A percentile compares a stretch with the other conserved stretches of the same genome.
Evolutionary conservation across 1,284 basidiomycete species (phyloP).

Genomic region (Polyporus tsugae): DNA sequence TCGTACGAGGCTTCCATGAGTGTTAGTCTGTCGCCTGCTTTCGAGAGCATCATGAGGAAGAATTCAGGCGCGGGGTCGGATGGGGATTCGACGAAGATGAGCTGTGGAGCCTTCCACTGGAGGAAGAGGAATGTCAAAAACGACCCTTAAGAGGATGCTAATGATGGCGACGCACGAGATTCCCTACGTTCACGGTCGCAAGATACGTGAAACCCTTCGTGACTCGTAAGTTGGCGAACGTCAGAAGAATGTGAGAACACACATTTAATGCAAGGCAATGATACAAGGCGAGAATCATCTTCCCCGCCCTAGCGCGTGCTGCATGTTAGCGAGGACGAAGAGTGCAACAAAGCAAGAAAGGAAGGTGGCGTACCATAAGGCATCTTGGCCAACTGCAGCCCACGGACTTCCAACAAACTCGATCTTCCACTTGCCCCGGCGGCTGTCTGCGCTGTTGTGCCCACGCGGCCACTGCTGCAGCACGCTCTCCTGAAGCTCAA

Average conservation of each 20-base stretch:
- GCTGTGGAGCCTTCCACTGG: slow-evolving; percentile 58
- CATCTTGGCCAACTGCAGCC: slow-evolving; percentile 50
- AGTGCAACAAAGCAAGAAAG: not conserved
- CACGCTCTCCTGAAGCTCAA: slow-evolving; percentile 51
- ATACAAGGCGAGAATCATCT: slow-evolving; percentile 53
- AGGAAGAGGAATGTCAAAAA: not conserved
- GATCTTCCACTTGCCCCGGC: slow-evolving; percentile 48
- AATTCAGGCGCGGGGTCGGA: slow-evolving; percentile 57
- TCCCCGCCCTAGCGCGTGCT: slow-evolving; percentile 46
- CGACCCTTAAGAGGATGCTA: not conserved
- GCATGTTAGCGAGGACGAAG: slow-evolving; percentile 9
- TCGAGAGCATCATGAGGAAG: slow-evolving; percentile 68
- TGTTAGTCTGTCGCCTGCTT: slow-evolving; percentile 61
- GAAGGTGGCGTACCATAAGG: slow-evolving; percentile 47
- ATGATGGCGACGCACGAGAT: slow-evolving; percentile 50
- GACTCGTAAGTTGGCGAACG: slow-evolving; percentile 1
- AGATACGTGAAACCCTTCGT: slow-evolving; percentile 60
- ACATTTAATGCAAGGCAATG: slow-evolving; percentile 50
- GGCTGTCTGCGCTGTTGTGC: slow-evolving; percentile 40
- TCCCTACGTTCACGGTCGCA: slow-evolving; percentile 65
- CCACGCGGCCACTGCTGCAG: slow-evolving; percentile 58
- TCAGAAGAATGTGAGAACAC: slow-evolving; percentile 25
- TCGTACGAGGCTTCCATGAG: slow-evolving; percentile 62
- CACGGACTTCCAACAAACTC: slow-evolving; percentile 55
- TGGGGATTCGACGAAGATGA: slow-evolving; percentile 61